phyloP scores from a whole-genome alignment of 2,329 filamentous ascomycete genomes.

The Fusarium marasasianum region DNA sequence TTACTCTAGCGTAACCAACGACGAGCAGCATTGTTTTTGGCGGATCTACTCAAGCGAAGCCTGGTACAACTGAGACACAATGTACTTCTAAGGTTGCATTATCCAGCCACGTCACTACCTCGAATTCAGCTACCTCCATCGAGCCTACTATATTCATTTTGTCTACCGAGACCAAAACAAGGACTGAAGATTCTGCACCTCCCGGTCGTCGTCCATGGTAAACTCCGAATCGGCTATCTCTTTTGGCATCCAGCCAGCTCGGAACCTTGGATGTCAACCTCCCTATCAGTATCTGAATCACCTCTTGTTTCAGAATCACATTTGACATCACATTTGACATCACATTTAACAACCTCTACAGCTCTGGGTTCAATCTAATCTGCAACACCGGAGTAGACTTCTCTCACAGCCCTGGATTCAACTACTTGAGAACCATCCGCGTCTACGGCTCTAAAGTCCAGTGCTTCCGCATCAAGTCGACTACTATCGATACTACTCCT shows the following conservation, averaged over 20 bases:
- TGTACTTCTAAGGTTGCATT: not conserved
- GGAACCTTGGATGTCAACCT: not conserved
- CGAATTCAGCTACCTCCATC: not conserved
- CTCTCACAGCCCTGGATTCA: not conserved
- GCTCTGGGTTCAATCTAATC: not conserved
- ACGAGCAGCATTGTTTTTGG: not conserved
- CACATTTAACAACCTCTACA: not conserved
- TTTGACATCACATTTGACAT: not conserved
- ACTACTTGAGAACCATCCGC: not conserved
- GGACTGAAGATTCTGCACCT: no score
- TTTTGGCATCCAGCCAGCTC: not conserved
- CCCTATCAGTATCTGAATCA: not conserved
- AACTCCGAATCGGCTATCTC: not conserved
- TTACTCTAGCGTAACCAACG: accelerated
- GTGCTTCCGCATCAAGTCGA: not conserved
- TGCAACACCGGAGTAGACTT: not conserved
- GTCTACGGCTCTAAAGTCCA: not conserved
- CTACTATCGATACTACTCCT: no score
- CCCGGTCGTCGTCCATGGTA: not conserved
- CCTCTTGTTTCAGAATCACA: not conserved
- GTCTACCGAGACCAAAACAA: not conserved
- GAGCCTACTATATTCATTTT: not conserved
- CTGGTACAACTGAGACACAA: not conserved
- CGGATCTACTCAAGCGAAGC: not conserved
- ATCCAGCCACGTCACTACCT: no score